Conservation (phyloP, 1,139 yeast species). For the Taphrina flavorubra region DNA sequence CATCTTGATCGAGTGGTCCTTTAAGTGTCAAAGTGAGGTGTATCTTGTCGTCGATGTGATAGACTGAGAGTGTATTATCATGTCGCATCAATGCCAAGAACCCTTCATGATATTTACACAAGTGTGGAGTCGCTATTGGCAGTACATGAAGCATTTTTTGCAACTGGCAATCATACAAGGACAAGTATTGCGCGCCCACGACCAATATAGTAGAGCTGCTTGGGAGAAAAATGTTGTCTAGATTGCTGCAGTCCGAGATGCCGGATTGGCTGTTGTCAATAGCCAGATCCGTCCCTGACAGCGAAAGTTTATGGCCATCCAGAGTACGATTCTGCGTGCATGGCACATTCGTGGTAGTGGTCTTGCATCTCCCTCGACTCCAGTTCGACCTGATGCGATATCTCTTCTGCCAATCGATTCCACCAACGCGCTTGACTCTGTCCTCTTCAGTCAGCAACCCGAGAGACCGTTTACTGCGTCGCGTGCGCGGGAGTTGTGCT, state of each 20-base stretch:
- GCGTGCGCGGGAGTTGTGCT: background rate
- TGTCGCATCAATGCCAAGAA: background rate
- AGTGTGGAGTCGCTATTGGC: background rate
- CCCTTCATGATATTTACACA: background rate
- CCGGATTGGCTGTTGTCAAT: background rate
- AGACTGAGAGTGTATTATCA: background rate
- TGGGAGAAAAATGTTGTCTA: background rate
- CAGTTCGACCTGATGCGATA: constrained; percentile 31
- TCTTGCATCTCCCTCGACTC: constrained; percentile 24
- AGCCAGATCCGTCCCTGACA: background rate
- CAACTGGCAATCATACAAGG: background rate
- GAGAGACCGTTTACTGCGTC: background rate
- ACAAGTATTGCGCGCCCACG: background rate
- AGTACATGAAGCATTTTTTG: background rate
- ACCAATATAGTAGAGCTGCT: background rate
- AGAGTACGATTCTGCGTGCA: background rate
- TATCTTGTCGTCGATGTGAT: background rate
- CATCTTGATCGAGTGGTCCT: background rate
- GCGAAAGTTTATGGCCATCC: background rate
- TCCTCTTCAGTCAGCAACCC: constrained; percentile 14
- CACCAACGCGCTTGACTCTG: constrained; percentile 2
- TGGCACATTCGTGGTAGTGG: background rate
- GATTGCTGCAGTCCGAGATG: background rate
- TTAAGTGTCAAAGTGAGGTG: background rate
- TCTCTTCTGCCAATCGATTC: constrained; percentile 22